A percentile compares a stretch with the other conserved stretches of the same genome.
Conservation (phyloP, 139 green algal species). For the Microglena sp. region DNA sequence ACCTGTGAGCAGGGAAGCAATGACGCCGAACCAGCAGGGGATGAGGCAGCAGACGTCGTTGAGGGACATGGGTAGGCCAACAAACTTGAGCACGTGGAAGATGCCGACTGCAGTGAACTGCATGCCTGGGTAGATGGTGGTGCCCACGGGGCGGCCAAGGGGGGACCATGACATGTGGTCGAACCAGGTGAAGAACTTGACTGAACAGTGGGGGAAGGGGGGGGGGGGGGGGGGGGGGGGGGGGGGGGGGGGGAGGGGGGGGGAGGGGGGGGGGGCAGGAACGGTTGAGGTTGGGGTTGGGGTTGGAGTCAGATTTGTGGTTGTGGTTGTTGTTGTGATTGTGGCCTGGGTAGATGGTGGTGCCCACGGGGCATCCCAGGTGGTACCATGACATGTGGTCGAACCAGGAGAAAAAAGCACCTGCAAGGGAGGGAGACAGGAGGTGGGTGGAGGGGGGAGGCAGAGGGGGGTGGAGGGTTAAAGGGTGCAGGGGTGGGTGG, state of each 20-base stretch:
- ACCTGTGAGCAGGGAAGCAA: constrained; percentile 6
- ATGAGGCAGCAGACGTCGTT: constrained; percentile 12
- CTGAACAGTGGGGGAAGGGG: too few species aligned
- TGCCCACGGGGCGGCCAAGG: constrained; percentile 61
- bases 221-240: too few species aligned
- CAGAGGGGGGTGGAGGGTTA: too few species aligned
- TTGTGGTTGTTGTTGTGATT: too few species aligned
- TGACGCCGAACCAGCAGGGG: constrained; percentile 5
- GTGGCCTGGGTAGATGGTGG: constrained; percentile 66
- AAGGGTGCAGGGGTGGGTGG: too few species aligned
- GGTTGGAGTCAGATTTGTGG: too few species aligned
- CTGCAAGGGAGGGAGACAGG: too few species aligned
- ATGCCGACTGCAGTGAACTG: constrained; percentile 49
- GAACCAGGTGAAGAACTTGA: constrained; percentile 73
- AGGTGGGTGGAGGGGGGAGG: too few species aligned
- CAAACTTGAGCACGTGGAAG: background rate
- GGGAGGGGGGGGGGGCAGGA: too few species aligned
- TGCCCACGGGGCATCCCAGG: constrained; percentile 57
- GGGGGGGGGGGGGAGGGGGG: too few species aligned
- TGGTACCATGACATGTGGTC: constrained; percentile 62
- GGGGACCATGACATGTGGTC: constrained; percentile 65
- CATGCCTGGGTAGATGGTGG: constrained; percentile 67
- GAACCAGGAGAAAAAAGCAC: constrained; percentile 72
- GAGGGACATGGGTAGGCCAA: constrained; percentile 1
- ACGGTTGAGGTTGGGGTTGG: too few species aligned